Percentiles rank a stretch among this genome's conserved stretches.
Conservation (phyloP, 148 eudicot genomes). For the Rhododendron kiyosumense region DNA sequence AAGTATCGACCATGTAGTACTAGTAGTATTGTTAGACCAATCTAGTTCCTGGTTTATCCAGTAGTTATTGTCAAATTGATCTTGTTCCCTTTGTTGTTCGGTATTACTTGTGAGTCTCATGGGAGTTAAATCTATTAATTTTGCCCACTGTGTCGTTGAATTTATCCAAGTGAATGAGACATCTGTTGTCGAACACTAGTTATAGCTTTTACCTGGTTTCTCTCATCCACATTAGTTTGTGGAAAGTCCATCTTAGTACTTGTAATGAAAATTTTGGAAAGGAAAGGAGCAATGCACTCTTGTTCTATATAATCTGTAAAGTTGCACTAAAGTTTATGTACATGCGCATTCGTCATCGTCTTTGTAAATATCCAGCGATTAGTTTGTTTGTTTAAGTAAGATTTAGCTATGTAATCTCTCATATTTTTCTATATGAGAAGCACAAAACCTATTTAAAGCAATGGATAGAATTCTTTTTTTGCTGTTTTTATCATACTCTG, state of each 20-base stretch:
- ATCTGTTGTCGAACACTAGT: not conserved
- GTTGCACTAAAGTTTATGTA: not conserved
- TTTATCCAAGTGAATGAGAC: not conserved
- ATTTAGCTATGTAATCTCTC: not conserved
- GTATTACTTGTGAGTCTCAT: not conserved
- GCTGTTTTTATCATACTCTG: not conserved
- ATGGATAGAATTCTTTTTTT: not conserved
- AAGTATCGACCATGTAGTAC: not conserved
- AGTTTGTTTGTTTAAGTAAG: not conserved
- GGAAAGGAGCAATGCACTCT: not conserved
- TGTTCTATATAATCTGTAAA: not conserved
- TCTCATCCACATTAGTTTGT: not conserved
- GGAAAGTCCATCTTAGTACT: not conserved
- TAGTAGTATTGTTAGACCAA: not conserved
- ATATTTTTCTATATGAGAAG: not conserved
- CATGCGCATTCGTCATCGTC: not conserved
- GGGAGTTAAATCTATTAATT: not conserved
- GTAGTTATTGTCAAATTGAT: not conserved
- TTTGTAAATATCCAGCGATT: not conserved
- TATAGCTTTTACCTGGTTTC: not conserved
- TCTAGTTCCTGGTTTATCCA: not conserved
- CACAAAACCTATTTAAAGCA: not conserved
- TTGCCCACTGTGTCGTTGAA: not conserved
- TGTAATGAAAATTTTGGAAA: not conserved
- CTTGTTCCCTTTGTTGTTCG: not conserved